These are phyloP conservation scores for Geotrichum armillariae DNA, from an alignment of 1,139 yeast genomes.

Conservation along the genomic window DNA sequence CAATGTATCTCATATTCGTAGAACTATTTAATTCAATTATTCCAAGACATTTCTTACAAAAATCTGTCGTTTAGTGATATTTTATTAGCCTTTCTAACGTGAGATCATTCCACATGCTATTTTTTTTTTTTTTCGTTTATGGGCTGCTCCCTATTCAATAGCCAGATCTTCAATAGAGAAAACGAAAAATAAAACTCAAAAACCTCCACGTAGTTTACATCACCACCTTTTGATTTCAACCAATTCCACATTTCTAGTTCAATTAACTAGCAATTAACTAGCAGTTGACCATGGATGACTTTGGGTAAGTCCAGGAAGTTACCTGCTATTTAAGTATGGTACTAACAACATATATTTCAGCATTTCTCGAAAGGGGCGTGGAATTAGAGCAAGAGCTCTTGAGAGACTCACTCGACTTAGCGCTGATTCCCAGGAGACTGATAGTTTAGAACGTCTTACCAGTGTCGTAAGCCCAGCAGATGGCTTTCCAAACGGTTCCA, in stretches of 20 bases:
- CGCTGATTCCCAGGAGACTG: constrained; percentile 29
- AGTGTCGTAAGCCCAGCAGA: constrained; percentile 27
- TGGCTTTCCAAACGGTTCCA: constrained; percentile 20
- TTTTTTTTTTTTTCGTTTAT: too few relatives aligned
- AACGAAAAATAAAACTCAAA: background rate
- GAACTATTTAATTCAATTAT: too few relatives aligned
- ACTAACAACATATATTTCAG: constrained; percentile 25
- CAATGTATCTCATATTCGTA: too few relatives aligned
- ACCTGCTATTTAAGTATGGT: background rate
- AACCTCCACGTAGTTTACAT: constrained; percentile 2
- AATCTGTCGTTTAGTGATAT: too few relatives aligned
- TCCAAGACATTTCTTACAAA: too few relatives aligned
- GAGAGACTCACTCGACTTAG: constrained; percentile 48
- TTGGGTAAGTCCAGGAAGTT: constrained; percentile 30
- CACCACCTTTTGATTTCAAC: constrained; percentile 2
- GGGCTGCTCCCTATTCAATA: too few relatives aligned
- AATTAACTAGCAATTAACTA: too few relatives aligned
- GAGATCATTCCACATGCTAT: too few relatives aligned
- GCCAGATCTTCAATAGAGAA: too few relatives aligned
- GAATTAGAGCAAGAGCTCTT: constrained; percentile 61
- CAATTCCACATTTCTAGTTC: background rate
- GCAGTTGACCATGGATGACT: constrained; percentile 32
- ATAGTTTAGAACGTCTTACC: constrained; percentile 28
- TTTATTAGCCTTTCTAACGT: too few relatives aligned
- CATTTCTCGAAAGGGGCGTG: constrained; percentile 32